Evolutionary conservation across 768 basidiomycete species (phyloP), one percentile per base, ranked within the genome.

Genomic region (Sarcodon aspratus): DNA sequence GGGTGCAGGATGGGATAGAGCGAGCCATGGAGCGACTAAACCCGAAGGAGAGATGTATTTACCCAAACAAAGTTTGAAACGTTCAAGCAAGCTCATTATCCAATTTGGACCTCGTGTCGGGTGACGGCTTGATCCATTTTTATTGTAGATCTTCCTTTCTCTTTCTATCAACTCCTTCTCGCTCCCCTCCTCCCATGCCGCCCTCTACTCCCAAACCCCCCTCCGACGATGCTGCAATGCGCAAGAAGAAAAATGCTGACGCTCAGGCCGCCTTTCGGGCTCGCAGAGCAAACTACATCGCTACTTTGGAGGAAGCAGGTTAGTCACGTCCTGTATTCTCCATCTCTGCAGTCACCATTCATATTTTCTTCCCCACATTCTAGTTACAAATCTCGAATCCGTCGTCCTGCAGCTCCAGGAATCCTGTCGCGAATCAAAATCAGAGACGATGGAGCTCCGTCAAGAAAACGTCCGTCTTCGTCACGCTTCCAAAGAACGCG

Each of bases 211-310:
- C 68, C 45, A 66, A 64, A 49, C 62, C 66, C 36, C 60, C 57
- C 63, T 66, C 70, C 55, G 52, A 62, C 48, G 66, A 68, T 59
- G 74, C 82, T 10, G 80, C 81, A 33, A 71, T 85, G 57, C 70
- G 86, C 54, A 88, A 87, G 70, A 87, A 86, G 72, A 91, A 91
- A 69, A 91, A 91, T 58, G 88, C 88, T 34, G 85, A 89, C 60
- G 88, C 88, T 2, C 88, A 91, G 66, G 87, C 88, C 48, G 85
- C 86, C 51, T 90, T 89, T 64, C 73, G 85, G 54, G 83, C 82
- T 45, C 68, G 85, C 55, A 75, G 88, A 55, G 85, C 85, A 45
- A 89, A 86, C 64, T 91, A 91, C 63, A 91, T 91, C 60, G 79
- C 84, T 38, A 90, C 86, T 10, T 76, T 91, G 53, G 88, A 91